phyloP scores from a whole-genome alignment of 495 filamentous ascomycete species.

The Penicillium pancosmium region DNA sequence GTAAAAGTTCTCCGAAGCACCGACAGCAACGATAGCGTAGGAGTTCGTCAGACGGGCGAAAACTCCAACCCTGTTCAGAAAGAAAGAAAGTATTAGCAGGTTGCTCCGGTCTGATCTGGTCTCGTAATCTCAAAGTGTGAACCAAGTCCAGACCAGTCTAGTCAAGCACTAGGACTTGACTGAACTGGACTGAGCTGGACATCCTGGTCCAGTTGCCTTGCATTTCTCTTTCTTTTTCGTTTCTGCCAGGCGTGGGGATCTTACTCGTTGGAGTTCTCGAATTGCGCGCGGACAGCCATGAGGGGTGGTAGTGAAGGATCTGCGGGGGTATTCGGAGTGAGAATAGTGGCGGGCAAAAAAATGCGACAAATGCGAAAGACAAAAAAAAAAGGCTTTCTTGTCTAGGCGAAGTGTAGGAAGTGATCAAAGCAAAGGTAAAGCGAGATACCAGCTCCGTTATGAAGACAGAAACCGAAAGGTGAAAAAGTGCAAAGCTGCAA shows the following conservation, averaged over 20 bases:
- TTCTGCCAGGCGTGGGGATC: conserved; percentile 25
- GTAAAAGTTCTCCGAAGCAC: conserved; percentile 98
- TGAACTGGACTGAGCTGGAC: too few relatives aligned
- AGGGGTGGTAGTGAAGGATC: conserved; percentile 15
- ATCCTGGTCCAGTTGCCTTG: too few relatives aligned
- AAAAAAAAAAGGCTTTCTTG: neutral
- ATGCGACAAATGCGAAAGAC: neutral
- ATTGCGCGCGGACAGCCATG: conserved; percentile 87
- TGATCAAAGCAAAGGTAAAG: neutral
- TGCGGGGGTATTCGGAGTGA: conserved; percentile 4
- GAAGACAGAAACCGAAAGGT: neutral
- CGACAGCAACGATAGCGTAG: conserved; percentile 89
- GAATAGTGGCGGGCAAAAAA: conserved; percentile 1
- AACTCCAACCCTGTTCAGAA: conserved; percentile 77
- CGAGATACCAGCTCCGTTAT: neutral
- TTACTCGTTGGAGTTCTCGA: conserved; percentile 99
- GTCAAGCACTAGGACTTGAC: too few relatives aligned
- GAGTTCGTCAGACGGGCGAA: conserved; percentile 96
- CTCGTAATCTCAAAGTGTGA: too few relatives aligned
- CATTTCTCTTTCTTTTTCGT: neutral
- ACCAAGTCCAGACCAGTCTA: too few relatives aligned
- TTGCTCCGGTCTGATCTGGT: too few relatives aligned
- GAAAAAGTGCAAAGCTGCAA: conserved; percentile 1
- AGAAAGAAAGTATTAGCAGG: neutral
- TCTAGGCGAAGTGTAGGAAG: neutral